Evolutionary conservation across 768 basidiomycete genomes (phyloP).

Genomic region (Amanita inopinata): DNA sequence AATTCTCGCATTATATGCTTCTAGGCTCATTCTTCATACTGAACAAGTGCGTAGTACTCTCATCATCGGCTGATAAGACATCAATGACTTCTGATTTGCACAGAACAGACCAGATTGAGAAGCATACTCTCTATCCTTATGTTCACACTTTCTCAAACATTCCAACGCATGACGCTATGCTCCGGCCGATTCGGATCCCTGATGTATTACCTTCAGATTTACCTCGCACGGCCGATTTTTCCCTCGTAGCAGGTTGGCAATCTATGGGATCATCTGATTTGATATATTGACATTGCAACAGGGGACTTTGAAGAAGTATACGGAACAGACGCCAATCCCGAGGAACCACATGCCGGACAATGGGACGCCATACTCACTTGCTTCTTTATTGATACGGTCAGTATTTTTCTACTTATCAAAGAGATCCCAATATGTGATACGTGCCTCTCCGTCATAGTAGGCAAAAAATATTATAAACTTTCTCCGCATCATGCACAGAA

Average conservation of each 20-base stretch:
- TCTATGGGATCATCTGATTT: slow-evolving; percentile 1
- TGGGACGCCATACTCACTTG: slow-evolving; percentile 93
- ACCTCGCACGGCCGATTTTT: slow-evolving; percentile 58
- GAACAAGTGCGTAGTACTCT: slow-evolving; percentile 49
- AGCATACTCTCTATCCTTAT: slow-evolving; percentile 80
- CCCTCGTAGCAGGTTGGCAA: slow-evolving; percentile 70
- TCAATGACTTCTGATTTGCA: slow-evolving; percentile 12
- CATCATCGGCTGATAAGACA: neutral
- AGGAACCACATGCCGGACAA: slow-evolving; percentile 60
- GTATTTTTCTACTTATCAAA: slow-evolving; percentile 14
- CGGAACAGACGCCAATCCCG: slow-evolving; percentile 37
- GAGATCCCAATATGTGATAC: neutral
- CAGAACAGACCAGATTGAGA: slow-evolving; percentile 55
- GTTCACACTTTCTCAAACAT: slow-evolving; percentile 90
- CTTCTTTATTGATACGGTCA: slow-evolving; percentile 94
- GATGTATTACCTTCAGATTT: slow-evolving; percentile 76
- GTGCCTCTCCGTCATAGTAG: slow-evolving; percentile 24
- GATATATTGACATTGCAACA: slow-evolving; percentile 14
- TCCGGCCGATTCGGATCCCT: slow-evolving; percentile 65
- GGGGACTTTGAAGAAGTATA: slow-evolving; percentile 95
- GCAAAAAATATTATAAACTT: slow-evolving; percentile 91
- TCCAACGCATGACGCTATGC: slow-evolving; percentile 44
- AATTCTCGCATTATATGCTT: slow-evolving; percentile 94
- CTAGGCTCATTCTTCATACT: slow-evolving; percentile 82
- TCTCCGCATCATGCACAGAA: slow-evolving; percentile 73